Percentiles rank a stretch among this genome's conserved stretches.
phyloP scores from a whole-genome alignment of 208 protist genomes.

The Naegleria gruberi region DNA sequence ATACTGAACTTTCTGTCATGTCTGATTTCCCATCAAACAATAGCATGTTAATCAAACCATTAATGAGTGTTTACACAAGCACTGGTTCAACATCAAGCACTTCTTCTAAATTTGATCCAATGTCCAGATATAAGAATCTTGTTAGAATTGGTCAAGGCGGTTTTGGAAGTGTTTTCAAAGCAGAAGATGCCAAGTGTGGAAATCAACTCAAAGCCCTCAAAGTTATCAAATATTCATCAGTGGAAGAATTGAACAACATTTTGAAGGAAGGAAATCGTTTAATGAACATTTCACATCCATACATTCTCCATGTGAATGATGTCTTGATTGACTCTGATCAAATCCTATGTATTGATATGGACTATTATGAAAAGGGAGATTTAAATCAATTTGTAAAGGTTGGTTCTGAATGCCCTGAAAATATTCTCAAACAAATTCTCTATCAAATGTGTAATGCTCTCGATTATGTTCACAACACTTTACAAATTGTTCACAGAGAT shows the following conservation, averaged over 20 bases:
- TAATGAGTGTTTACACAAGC: not conserved
- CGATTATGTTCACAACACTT: not conserved
- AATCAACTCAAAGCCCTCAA: not conserved
- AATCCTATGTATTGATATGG: not conserved
- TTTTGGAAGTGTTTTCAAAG: not conserved
- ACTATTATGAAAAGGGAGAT: not conserved
- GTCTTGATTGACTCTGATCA: not conserved
- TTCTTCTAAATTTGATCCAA: not conserved
- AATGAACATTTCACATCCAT: not conserved
- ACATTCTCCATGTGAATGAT: not conserved
- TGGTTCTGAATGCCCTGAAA: not conserved
- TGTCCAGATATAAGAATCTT: not conserved
- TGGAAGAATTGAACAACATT: not conserved
- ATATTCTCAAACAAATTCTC: not conserved
- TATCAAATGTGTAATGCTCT: not conserved
- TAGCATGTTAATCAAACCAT: not conserved
- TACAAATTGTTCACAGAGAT: constrained; percentile 29
- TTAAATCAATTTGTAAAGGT: not conserved
- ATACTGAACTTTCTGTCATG: too few species aligned
- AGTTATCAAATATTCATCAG: not conserved
- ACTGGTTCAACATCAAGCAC: not conserved
- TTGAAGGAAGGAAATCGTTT: not conserved
- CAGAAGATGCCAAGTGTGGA: not conserved
- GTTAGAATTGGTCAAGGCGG: not conserved
- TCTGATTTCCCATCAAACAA: not conserved